Evolutionary conservation across 2,329 filamentous ascomycete genomes (phyloP).

Genomic region (Aspergillus vadensis): DNA sequence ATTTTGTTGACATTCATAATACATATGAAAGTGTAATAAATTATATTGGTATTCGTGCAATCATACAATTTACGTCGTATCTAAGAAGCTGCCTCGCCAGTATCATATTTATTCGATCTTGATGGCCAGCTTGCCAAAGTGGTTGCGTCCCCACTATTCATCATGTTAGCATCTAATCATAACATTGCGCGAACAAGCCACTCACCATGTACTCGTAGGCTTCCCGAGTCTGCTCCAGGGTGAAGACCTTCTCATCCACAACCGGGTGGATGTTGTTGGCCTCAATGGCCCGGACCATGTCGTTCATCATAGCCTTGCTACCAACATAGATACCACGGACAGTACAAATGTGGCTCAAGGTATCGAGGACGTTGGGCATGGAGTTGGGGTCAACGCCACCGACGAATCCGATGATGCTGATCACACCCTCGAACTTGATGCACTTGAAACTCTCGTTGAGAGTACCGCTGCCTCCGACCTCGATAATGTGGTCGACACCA

Average conservation of each 20-base stretch:
- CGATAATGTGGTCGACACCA: slow-evolving; percentile 65
- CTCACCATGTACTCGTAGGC: slow-evolving; percentile 57
- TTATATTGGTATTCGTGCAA: not conserved
- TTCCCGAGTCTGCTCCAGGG: slow-evolving; percentile 54
- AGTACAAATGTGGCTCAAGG: slow-evolving; percentile 54
- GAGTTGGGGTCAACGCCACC: slow-evolving; percentile 50
- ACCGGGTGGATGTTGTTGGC: slow-evolving; percentile 61
- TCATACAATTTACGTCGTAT: not conserved
- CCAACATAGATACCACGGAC: slow-evolving; percentile 62
- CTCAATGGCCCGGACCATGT: slow-evolving; percentile 62
- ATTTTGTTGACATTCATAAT: too few relatives aligned
- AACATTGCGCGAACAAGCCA: slow-evolving; percentile 3
- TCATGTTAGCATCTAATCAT: slow-evolving; percentile 21
- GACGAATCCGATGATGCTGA: slow-evolving; percentile 61
- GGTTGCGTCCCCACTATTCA: slow-evolving; percentile 51
- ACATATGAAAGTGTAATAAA: not conserved
- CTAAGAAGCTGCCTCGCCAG: too few relatives aligned
- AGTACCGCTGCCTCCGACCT: slow-evolving; percentile 67
- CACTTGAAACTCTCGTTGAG: slow-evolving; percentile 59
- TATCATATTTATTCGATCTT: slow-evolving; percentile 37
- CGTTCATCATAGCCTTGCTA: slow-evolving; percentile 57
- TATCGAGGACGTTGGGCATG: slow-evolving; percentile 56
- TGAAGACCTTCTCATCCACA: slow-evolving; percentile 60
- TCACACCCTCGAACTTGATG: slow-evolving; percentile 57
- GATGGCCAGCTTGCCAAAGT: slow-evolving; percentile 60